These are phyloP conservation scores for Gossypium turneri DNA, from an alignment of 345 rosid species.

Conservation along the genomic window DNA sequence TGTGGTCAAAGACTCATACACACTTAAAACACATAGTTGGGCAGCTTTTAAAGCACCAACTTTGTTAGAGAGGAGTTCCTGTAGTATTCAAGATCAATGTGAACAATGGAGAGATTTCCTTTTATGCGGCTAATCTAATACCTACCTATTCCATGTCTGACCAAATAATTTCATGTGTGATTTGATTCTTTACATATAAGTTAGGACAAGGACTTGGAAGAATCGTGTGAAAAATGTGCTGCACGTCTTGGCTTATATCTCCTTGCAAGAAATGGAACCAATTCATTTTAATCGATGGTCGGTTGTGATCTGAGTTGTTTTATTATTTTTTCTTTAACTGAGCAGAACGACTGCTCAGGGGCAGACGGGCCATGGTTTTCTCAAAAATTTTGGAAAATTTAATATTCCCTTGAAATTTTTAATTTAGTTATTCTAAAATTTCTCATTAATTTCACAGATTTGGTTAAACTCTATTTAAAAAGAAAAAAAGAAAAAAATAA, in stretches of 20 bases:
- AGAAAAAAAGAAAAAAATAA: no score
- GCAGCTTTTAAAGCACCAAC: background rate
- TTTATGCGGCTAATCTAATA: background rate
- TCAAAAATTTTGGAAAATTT: no score
- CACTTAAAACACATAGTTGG: background rate
- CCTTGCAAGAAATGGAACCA: background rate
- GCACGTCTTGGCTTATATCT: background rate
- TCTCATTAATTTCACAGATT: no score
- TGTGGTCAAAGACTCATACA: background rate
- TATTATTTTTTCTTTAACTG: no score
- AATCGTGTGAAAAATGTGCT: background rate
- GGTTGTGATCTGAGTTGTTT: no score
- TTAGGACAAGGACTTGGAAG: background rate
- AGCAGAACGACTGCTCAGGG: no score
- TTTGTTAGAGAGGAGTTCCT: background rate
- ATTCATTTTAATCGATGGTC: no score
- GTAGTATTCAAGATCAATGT: background rate
- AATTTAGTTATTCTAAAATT: no score
- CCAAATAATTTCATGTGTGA: background rate
- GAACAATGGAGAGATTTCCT: background rate
- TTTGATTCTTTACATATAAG: background rate
- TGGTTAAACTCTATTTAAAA: no score
- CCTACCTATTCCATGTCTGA: background rate
- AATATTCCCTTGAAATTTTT: no score
- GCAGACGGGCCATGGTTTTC: no score